Evolutionary conservation across 2,329 filamentous ascomycete species (phyloP).

Genomic region (Penicillium griseofulvum): DNA sequence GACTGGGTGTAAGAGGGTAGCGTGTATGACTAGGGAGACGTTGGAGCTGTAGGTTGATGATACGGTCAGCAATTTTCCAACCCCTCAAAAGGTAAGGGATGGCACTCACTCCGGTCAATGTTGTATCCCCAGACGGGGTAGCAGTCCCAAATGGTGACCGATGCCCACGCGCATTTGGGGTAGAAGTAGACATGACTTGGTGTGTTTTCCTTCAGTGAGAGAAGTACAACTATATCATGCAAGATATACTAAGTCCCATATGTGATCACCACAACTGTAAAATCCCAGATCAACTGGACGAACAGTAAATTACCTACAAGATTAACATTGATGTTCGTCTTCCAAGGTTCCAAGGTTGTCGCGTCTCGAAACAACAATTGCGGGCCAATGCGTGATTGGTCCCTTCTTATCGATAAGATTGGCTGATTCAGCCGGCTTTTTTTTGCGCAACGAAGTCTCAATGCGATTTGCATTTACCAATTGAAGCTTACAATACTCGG

Average conservation of each 20-base stretch:
- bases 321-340: slow-evolving; percentile 6
- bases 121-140: slow-evolving; percentile 31
- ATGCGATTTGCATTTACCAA: slow-evolving; percentile 7
- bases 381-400: slow-evolving; percentile 20
- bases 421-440: slow-evolving; percentile 28
- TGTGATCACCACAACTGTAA: neutral
- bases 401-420: slow-evolving; percentile 34
- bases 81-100: neutral
- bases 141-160: slow-evolving; percentile 22
- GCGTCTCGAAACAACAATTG: slow-evolving; percentile 20
- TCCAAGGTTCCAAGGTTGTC: no score
- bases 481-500: neutral
- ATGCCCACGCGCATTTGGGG: slow-evolving; percentile 30
- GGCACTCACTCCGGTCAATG: slow-evolving; percentile 26
- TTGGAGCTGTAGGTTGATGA: slow-evolving; percentile 27
- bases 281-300: neutral
- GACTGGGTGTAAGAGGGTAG: slow-evolving; percentile 39
- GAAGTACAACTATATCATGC: neutral
- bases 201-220: neutral
- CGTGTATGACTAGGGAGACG: slow-evolving; percentile 31
- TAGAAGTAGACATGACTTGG: slow-evolving; percentile 26
- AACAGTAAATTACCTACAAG: neutral
- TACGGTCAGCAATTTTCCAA: neutral
- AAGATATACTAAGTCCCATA: neutral
- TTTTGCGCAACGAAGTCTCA: slow-evolving; percentile 5